Percentiles rank a stretch among this genome's conserved stretches.
These are phyloP conservation scores for Aspergillus sparsus DNA, from an alignment of 495 filamentous ascomycete genomes.

Conservation along the genomic window DNA sequence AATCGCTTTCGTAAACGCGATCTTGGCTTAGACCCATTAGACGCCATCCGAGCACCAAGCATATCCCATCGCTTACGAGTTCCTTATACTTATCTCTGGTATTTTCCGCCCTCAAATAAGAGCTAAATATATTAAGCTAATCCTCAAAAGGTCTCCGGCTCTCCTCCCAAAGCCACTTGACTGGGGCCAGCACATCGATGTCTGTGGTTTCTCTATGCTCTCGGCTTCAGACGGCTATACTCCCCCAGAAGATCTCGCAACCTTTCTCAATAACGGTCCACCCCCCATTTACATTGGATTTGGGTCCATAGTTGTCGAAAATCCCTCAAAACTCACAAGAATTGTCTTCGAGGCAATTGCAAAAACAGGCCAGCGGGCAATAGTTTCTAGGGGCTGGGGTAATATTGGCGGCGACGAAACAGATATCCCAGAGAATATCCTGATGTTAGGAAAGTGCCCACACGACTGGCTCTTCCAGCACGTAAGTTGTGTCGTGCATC, in stretches of 20 bases:
- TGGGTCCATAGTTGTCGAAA: slow-evolving; percentile 75
- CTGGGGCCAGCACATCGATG: slow-evolving; percentile 67
- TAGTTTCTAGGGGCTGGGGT: slow-evolving; percentile 79
- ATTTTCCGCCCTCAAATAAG: slow-evolving; percentile 3
- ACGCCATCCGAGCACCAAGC: slow-evolving; percentile 65
- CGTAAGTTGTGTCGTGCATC: slow-evolving; percentile 74
- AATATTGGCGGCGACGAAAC: slow-evolving; percentile 64
- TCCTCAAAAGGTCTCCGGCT: slow-evolving; percentile 57
- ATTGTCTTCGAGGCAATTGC: slow-evolving; percentile 68
- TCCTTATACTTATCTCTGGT: slow-evolving; percentile 83
- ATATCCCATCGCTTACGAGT: slow-evolving; percentile 63
- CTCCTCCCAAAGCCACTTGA: slow-evolving; percentile 78
- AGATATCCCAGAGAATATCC: slow-evolving; percentile 60
- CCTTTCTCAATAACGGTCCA: slow-evolving; percentile 63
- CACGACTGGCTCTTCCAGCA: slow-evolving; percentile 81
- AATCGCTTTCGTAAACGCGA: slow-evolving; percentile 68
- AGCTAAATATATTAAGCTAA: neutral
- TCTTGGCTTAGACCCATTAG: slow-evolving; percentile 67
- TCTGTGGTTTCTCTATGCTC: slow-evolving; percentile 72
- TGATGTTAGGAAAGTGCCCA: slow-evolving; percentile 76
- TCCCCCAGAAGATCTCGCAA: slow-evolving; percentile 59
- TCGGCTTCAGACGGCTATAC: slow-evolving; percentile 58
- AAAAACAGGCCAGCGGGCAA: slow-evolving; percentile 61
- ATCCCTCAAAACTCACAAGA: slow-evolving; percentile 63
- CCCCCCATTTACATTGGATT: slow-evolving; percentile 78